phyloP scores from a whole-genome alignment of 2,329 filamentous ascomycete species.

The Beauveria varroae region DNA sequence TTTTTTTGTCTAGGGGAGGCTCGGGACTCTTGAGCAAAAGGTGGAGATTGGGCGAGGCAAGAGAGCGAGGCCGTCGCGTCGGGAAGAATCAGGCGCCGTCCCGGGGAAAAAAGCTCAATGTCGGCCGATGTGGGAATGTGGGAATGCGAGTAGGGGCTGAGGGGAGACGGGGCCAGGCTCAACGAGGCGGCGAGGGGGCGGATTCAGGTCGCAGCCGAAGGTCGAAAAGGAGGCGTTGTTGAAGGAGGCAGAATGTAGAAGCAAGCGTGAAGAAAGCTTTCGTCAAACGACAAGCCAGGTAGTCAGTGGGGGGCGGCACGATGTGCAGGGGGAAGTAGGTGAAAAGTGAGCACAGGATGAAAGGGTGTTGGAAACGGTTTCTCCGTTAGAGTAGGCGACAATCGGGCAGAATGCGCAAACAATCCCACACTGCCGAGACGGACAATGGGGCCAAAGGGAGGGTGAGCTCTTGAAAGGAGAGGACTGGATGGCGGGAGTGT shows the following conservation, averaged over 20 bases:
- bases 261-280: constrained; percentile 8
- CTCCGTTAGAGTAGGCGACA: neutral
- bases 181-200: neutral
- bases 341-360: constrained; percentile 16
- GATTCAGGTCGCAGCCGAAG: neutral
- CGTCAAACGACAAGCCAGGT: neutral
- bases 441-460: constrained; percentile 13
- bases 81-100: constrained; percentile 1
- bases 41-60: constrained; percentile 15
- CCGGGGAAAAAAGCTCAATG: constrained; percentile 13
- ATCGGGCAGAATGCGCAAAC: constrained; percentile 16
- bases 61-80: constrained; percentile 7
- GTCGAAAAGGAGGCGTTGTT: neutral
- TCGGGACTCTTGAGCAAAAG: constrained; percentile 16
- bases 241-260: neutral
- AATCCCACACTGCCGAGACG: constrained; percentile 14
- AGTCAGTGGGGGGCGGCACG: neutral
- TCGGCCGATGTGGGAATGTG: constrained; percentile 11
- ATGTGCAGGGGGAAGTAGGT: constrained; percentile 1
- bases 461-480: constrained; percentile 12
- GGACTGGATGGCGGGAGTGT: constrained; percentile 9
- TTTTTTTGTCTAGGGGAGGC: constrained; percentile 17
- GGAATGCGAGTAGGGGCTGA: neutral
- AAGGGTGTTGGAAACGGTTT: neutral
- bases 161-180: neutral